phyloP scores from a whole-genome alignment of 495 filamentous ascomycete species.

The Barbatosphaeria neglecta region DNA sequence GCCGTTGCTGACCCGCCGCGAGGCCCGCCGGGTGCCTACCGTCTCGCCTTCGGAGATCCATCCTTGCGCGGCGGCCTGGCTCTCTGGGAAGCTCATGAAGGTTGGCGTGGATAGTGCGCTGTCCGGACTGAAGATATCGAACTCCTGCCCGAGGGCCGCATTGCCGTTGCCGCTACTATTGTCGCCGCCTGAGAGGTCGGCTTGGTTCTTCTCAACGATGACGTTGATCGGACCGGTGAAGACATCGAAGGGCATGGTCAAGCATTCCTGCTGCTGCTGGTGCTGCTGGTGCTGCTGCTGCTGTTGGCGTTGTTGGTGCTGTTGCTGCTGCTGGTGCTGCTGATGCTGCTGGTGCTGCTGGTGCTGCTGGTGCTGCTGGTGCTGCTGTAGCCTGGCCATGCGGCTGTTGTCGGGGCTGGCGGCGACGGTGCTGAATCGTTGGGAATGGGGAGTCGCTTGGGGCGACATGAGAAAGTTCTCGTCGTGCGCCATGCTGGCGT shows the following conservation, averaged over 20 bases:
- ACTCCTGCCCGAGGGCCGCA: constrained; percentile 19
- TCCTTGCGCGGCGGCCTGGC: constrained; percentile 22
- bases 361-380: constrained; percentile 10
- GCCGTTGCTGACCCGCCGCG: constrained; percentile 40
- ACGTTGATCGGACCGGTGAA: constrained; percentile 29
- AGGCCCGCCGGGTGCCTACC: constrained; percentile 20
- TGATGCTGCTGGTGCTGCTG: constrained; percentile 4
- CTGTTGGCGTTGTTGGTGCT: constrained; percentile 5
- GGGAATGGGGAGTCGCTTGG: constrained; percentile 24
- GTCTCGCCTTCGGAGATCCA: constrained; percentile 36
- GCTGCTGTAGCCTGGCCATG: constrained; percentile 6
- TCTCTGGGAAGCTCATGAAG: constrained; percentile 32
- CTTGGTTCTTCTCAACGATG: constrained; percentile 31
- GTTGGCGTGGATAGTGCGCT: constrained; percentile 33
- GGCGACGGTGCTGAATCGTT: constrained; percentile 19
- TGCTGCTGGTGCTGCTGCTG: constrained; percentile 5
- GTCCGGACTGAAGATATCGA: constrained; percentile 26
- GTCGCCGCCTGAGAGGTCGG: constrained; percentile 14
- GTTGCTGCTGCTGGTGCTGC: constrained; percentile 7
- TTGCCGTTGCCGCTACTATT: constrained; percentile 1
- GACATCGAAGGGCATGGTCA: constrained; percentile 25
- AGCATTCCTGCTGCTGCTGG: constrained; percentile 11
- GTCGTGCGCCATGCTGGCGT: constrained; percentile 18
- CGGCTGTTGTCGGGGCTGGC: neutral
- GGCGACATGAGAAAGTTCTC: constrained; percentile 30